A percentile compares a stretch with the other conserved stretches of the same genome.
These are phyloP conservation scores for Dacryopinax spathularia DNA, from an alignment of 768 basidiomycete genomes.

Conservation along the genomic window DNA sequence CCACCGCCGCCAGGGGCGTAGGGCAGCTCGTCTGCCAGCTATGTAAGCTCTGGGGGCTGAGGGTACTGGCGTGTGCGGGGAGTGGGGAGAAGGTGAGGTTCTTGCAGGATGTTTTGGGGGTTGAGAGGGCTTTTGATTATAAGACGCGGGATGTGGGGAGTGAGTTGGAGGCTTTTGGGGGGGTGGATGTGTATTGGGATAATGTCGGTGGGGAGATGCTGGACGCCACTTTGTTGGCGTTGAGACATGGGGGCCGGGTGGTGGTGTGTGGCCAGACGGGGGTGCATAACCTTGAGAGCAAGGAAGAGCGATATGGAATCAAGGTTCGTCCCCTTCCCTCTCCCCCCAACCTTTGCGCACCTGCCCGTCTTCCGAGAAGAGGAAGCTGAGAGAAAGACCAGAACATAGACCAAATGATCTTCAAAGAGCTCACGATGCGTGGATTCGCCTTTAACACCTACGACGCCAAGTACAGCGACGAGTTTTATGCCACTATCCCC, in stretches of 20 bases:
- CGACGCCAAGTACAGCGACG: conserved; percentile 6
- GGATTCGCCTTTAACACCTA: not conserved
- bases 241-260: conserved; percentile 15
- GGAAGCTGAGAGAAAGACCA: not conserved
- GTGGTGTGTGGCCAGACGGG: conserved; percentile 11
- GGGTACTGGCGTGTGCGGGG: conserved; percentile 58
- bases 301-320: conserved; percentile 12
- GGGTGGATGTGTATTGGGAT: conserved; percentile 36
- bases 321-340: conserved; percentile 6
- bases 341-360: not conserved
- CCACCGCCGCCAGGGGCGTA: conserved; percentile 37
- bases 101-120: conserved; percentile 40
- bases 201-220: conserved; percentile 21
- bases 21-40: conserved; percentile 40
- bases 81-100: conserved; percentile 56
- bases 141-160: conserved; percentile 42
- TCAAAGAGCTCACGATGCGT: not conserved
- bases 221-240: conserved; percentile 16
- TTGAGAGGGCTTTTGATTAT: conserved; percentile 60
- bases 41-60: conserved; percentile 32
- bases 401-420: not conserved
- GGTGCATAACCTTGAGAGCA: conserved; percentile 11
- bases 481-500: conserved; percentile 12
- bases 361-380: not conserved
- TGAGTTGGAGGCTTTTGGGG: conserved; percentile 42